phyloP scores from a whole-genome alignment of 371 early-diverging fungal species.

The Mucor mucedo region DNA sequence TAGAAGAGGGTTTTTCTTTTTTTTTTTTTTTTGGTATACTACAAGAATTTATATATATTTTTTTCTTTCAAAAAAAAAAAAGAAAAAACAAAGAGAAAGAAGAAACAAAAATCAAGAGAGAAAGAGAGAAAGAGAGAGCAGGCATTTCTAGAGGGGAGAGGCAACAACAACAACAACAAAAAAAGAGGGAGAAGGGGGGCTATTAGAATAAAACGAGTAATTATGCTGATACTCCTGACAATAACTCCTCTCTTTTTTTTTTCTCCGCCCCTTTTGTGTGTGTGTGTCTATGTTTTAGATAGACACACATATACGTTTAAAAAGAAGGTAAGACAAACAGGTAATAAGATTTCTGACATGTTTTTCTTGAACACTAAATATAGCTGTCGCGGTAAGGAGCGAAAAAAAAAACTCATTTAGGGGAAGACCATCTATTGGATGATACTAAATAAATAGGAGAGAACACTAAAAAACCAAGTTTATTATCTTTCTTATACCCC shows the following conservation, averaged over 20 bases:
- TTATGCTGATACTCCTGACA: not conserved
- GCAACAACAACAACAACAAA: not conserved
- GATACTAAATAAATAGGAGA: too few relatives aligned
- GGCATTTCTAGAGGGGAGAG: too few relatives aligned
- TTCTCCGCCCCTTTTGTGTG: not conserved
- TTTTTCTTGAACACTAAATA: too few relatives aligned
- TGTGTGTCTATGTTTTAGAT: not conserved
- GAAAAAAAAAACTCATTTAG: too few relatives aligned
- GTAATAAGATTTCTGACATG: too few relatives aligned
- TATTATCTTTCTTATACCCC: too few relatives aligned
- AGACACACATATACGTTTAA: not conserved
- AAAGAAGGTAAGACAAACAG: not conserved
- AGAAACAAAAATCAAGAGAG: not conserved
- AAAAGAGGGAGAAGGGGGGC: not conserved
- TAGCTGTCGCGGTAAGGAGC: too few relatives aligned
- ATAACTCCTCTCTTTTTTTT: not conserved
- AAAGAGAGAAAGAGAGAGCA: not conserved
- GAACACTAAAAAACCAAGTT: too few relatives aligned
- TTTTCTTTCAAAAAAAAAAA: not conserved
- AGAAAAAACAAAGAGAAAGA: not conserved
- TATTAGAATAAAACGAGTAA: conserved; percentile 8
- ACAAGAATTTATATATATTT: not conserved
- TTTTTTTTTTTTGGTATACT: not conserved
- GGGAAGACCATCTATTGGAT: too few relatives aligned
- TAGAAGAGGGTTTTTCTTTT: not conserved